Evolutionary conservation across 441 rosid species (phyloP).

Genomic region (Populus hybrid): DNA sequence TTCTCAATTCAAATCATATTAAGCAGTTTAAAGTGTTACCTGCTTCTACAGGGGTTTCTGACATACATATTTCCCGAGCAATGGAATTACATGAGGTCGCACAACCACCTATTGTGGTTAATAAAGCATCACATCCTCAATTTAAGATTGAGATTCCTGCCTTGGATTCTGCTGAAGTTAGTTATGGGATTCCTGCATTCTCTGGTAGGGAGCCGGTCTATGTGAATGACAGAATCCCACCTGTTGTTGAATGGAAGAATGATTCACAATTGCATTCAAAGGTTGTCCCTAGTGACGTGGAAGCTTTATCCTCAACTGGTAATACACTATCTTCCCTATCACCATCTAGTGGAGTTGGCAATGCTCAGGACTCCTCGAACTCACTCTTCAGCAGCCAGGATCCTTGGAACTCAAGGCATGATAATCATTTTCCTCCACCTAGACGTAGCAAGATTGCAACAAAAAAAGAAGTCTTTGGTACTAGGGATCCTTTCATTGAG

Average conservation of each 20-base stretch:
- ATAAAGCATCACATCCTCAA: conserved; percentile 34
- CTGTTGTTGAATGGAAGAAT: conserved; percentile 33
- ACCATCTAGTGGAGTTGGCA: conserved; percentile 28
- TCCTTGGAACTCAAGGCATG: conserved; percentile 59
- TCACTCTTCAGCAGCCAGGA: conserved; percentile 70
- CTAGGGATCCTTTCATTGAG: conserved; percentile 43
- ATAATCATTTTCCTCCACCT: conserved; percentile 53
- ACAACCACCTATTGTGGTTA: conserved; percentile 31
- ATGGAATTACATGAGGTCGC: conserved; percentile 29
- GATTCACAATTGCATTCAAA: conserved; percentile 32
- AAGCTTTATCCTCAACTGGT: conserved; percentile 25
- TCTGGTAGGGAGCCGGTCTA: conserved; percentile 28
- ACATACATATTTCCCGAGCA: conserved; percentile 24
- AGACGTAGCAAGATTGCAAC: conserved; percentile 47
- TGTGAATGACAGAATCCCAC: conserved; percentile 28
- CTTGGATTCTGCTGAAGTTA: conserved; percentile 37
- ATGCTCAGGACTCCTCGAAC: conserved; percentile 46
- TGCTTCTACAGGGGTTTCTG: conserved; percentile 24
- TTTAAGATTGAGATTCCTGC: conserved; percentile 32
- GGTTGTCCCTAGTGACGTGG: conserved; percentile 23
- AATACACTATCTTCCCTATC: conserved; percentile 20
- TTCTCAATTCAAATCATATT: conserved; percentile 28
- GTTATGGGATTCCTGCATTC: conserved; percentile 25
- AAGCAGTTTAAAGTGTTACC: conserved; percentile 24
- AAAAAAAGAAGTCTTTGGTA: conserved; percentile 36